Conservation (phyloP, 108 stramenopile genomes). For the Pseudonitzschia multiseries region DNA sequence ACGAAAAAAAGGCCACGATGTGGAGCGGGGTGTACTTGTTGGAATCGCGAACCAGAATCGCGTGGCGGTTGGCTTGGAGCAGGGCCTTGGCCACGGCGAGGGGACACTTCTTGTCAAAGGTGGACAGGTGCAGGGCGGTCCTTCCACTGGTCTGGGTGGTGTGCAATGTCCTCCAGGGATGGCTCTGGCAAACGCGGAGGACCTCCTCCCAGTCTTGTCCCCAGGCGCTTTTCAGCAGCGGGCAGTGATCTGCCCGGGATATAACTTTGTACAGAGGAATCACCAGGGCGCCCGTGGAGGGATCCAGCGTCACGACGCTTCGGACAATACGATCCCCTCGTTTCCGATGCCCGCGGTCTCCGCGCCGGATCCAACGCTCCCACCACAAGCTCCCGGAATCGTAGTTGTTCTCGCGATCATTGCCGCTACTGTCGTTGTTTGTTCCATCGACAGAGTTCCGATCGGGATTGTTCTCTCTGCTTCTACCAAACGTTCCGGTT, state of each 20-base stretch:
- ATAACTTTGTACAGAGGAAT: constrained; percentile 26
- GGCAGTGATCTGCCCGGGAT: constrained; percentile 14
- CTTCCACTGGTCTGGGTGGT: constrained; percentile 23
- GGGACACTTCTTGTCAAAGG: constrained; percentile 36
- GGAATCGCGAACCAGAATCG: constrained; percentile 28
- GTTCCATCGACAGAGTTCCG: neutral
- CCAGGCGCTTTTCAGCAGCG: constrained; percentile 21
- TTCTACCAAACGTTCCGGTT: neutral
- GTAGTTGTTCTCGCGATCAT: neutral
- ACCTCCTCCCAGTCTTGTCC: constrained; percentile 30
- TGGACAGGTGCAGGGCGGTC: constrained; percentile 37
- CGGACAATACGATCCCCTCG: neutral
- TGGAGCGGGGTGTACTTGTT: constrained; percentile 38
- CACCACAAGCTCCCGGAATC: neutral
- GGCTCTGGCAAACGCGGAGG: neutral
- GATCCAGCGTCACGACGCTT: constrained; percentile 8
- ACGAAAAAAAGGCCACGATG: constrained; percentile 28
- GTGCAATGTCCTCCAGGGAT: constrained; percentile 30
- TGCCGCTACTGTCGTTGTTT: neutral
- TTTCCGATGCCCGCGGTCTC: too few relatives aligned
- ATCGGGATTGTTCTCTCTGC: neutral
- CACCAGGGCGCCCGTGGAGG: constrained; percentile 15
- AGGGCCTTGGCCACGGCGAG: constrained; percentile 30
- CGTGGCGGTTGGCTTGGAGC: constrained; percentile 30
- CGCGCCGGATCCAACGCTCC: neutral